A percentile compares a stretch with the other conserved stretches of the same genome.
phyloP scores from a whole-genome alignment of 2,329 filamentous ascomycete genomes.

The Rhytidhysteron rufulum region DNA sequence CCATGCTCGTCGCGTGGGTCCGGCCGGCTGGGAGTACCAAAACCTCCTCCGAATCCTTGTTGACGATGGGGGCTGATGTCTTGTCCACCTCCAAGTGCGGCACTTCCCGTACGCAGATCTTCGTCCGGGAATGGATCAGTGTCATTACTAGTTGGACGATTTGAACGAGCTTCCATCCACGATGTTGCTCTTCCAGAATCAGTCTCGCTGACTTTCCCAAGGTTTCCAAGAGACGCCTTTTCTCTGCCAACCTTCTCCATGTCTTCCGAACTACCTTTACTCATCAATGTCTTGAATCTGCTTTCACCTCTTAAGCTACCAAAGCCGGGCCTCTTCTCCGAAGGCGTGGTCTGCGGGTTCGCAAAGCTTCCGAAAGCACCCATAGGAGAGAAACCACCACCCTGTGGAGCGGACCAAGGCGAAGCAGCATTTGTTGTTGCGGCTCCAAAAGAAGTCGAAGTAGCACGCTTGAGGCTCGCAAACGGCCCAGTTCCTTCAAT shows the following conservation, averaged over 20 bases:
- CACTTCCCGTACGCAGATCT: slow-evolving; percentile 61
- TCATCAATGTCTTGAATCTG: slow-evolving; percentile 79
- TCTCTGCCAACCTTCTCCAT: slow-evolving; percentile 50
- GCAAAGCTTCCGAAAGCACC: slow-evolving; percentile 90
- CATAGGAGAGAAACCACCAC: slow-evolving; percentile 65
- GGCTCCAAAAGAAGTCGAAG: slow-evolving; percentile 51
- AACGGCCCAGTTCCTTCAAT: slow-evolving; percentile 46
- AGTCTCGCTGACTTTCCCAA: slow-evolving; percentile 52
- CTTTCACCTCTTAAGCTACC: slow-evolving; percentile 71
- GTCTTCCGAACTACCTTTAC: slow-evolving; percentile 71
- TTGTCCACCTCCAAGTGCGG: slow-evolving; percentile 70
- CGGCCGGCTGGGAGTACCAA: slow-evolving; percentile 41
- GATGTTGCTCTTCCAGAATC: slow-evolving; percentile 46
- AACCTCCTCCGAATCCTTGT: slow-evolving; percentile 41
- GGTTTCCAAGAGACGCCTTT: slow-evolving; percentile 51
- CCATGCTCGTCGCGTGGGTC: slow-evolving; percentile 55
- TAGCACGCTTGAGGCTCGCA: slow-evolving; percentile 54
- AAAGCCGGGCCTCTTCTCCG: slow-evolving; percentile 68
- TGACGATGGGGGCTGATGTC: slow-evolving; percentile 58
- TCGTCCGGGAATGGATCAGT: slow-evolving; percentile 73
- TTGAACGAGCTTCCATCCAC: slow-evolving; percentile 48
- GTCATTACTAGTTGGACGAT: slow-evolving; percentile 55
- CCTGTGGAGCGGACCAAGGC: slow-evolving; percentile 58
- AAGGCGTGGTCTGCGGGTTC: slow-evolving; percentile 28
- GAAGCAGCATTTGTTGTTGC: slow-evolving; percentile 48